Evolutionary conservation across 345 rosid species (phyloP).

Genomic region (Kernera saxatilis): DNA sequence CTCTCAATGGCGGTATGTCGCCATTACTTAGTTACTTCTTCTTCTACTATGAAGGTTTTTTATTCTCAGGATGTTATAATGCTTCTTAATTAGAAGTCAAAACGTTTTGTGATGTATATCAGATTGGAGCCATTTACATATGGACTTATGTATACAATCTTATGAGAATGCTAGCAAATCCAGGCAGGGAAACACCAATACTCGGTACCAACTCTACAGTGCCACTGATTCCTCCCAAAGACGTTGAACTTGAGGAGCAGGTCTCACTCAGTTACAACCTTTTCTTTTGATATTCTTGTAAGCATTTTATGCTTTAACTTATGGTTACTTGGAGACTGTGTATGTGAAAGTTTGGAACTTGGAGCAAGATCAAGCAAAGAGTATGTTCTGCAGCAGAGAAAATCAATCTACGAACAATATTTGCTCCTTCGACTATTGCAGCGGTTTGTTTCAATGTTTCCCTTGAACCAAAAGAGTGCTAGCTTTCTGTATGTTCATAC

Average conservation of each 20-base stretch:
- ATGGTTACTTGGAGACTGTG: not conserved
- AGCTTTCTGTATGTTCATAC: not conserved
- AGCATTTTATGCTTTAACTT: not conserved
- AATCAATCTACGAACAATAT: slow-evolving; percentile 41
- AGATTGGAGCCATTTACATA: slow-evolving; percentile 59
- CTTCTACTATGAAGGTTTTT: not conserved
- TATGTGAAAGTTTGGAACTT: slow-evolving; percentile 26
- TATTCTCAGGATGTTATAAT: not conserved
- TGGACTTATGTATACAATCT: slow-evolving; percentile 58
- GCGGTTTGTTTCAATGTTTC: slow-evolving; percentile 37
- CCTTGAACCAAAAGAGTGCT: not conserved
- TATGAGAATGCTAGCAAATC: slow-evolving; percentile 37
- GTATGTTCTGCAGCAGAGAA: slow-evolving; percentile 11
- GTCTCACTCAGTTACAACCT: not conserved
- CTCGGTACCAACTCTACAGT: slow-evolving; percentile 15
- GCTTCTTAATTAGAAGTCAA: not conserved
- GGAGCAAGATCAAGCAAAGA: slow-evolving; percentile 25
- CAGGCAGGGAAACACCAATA: slow-evolving; percentile 10
- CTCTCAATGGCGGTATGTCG: slow-evolving; percentile 64
- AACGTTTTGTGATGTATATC: not conserved
- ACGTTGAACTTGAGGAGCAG: slow-evolving; percentile 11
- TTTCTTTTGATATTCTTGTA: not conserved
- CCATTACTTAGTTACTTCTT: not conserved
- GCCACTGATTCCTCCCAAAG: slow-evolving; percentile 32
- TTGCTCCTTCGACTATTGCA: slow-evolving; percentile 58